Evolutionary conservation across 352 stramenopile genomes (phyloP).

Genomic region (Labyrinthula sp.): DNA sequence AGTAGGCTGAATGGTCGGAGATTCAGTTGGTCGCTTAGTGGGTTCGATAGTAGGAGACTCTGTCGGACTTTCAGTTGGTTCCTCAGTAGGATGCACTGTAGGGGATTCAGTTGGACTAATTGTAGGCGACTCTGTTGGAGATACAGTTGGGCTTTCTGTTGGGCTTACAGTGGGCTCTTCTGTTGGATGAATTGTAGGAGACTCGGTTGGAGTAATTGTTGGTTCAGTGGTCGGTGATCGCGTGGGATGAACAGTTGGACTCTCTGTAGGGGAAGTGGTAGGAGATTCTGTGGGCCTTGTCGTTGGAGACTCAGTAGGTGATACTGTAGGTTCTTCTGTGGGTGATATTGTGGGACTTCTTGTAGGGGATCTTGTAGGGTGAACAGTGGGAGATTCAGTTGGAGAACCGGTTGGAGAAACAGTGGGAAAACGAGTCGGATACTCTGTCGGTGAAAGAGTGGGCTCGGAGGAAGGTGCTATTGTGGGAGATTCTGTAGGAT

Average conservation of each 20-base stretch:
- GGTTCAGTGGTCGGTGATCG: background rate
- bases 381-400: background rate
- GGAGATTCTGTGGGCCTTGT: background rate
- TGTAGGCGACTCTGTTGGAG: background rate
- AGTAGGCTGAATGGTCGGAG: background rate
- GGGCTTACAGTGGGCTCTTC: background rate
- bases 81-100: background rate
- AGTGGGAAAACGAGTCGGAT: background rate
- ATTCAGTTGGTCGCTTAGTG: background rate
- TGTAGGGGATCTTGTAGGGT: background rate
- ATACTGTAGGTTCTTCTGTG: background rate
- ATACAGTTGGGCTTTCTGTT: background rate
- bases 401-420: background rate
- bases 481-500: conserved; percentile 1
- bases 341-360: background rate
- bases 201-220: background rate
- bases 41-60: background rate
- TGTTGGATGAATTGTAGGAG: background rate
- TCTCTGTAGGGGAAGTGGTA: background rate
- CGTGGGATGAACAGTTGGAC: background rate
- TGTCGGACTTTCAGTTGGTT: background rate
- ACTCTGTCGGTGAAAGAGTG: background rate
- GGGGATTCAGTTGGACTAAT: background rate
- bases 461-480: background rate
- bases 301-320: background rate